Conservation (phyloP, 2,329 filamentous ascomycete species). For the Exophiala phaeomuriformis region DNA sequence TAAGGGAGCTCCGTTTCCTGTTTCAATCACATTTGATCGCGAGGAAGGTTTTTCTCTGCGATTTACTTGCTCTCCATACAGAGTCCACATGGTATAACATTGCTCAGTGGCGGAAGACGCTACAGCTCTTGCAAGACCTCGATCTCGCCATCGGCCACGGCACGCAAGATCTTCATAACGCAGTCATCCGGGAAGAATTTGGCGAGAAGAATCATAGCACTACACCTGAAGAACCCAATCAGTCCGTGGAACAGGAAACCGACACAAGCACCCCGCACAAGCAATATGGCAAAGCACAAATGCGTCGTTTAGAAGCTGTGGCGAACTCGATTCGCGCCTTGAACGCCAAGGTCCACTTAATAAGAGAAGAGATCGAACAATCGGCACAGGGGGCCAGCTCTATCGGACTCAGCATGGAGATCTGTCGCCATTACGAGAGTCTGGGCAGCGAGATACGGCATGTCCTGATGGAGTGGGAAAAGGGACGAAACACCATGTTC, state of each 20-base stretch:
- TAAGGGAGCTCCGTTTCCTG: constrained; percentile 72
- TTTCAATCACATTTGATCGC: constrained; percentile 73
- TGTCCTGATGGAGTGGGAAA: constrained; percentile 77
- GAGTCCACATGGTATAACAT: constrained; percentile 37
- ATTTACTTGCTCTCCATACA: constrained; percentile 78
- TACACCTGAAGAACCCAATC: constrained; percentile 2
- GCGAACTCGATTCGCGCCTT: constrained; percentile 85
- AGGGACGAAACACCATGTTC: constrained; percentile 74
- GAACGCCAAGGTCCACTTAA: constrained; percentile 86
- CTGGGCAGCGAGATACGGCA: constrained; percentile 81
- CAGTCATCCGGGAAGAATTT: constrained; percentile 19
- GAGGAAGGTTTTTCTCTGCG: constrained; percentile 79
- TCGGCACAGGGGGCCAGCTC: constrained; percentile 54
- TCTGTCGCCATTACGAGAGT: constrained; percentile 88
- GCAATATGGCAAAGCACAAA: constrained; percentile 76
- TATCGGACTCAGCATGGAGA: constrained; percentile 65
- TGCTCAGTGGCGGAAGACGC: constrained; percentile 51
- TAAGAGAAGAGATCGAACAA: constrained; percentile 81
- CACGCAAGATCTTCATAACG: constrained; percentile 11
- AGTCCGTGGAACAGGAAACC: constrained; percentile 1
- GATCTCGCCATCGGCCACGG: constrained; percentile 28
- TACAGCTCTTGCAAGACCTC: constrained; percentile 71
- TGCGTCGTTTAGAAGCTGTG: constrained; percentile 79
- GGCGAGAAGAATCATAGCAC: constrained; percentile 2
- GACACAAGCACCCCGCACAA: constrained; percentile 59